Conservation (phyloP, 176 grass and related monocot genomes). For the Avena eriantha region DNA sequence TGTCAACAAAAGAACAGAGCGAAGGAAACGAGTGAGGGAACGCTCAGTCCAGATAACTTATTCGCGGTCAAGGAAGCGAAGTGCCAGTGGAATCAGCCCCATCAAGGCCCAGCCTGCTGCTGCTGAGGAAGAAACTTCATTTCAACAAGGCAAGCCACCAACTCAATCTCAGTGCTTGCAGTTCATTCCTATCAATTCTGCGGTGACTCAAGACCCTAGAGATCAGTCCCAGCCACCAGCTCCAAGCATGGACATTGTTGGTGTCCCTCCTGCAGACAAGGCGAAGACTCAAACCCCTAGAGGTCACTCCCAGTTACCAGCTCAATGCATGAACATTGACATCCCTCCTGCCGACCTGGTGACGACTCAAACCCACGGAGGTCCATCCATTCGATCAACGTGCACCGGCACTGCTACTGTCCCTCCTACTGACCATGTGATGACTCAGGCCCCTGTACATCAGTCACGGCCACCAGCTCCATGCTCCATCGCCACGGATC, state of each 20-base stretch:
- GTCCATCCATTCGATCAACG: background rate
- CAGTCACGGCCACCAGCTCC: conserved; percentile 19
- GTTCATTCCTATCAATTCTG: background rate
- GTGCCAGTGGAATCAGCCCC: background rate
- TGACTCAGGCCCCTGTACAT: background rate
- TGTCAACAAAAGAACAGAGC: conserved; percentile 73
- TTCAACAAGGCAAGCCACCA: background rate
- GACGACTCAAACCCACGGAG: background rate
- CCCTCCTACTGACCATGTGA: background rate
- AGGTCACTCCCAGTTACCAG: conserved; percentile 6
- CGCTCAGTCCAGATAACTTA: conserved; percentile 20
- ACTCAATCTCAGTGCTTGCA: background rate
- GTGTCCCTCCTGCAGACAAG: background rate
- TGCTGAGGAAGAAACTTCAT: background rate
- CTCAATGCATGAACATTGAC: background rate
- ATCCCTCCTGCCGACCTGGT: background rate
- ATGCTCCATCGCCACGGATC: background rate
- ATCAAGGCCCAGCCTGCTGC: background rate
- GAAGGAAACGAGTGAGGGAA: conserved; percentile 50
- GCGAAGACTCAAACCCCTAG: background rate
- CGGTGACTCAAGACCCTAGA: background rate
- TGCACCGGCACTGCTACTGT: background rate
- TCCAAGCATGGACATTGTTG: conserved; percentile 12
- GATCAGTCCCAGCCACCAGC: background rate
- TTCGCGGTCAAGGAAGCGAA: conserved; percentile 43